Evolutionary conservation across 192 early-diverging fungal species (phyloP).

Genomic region (Backusella westeae): DNA sequence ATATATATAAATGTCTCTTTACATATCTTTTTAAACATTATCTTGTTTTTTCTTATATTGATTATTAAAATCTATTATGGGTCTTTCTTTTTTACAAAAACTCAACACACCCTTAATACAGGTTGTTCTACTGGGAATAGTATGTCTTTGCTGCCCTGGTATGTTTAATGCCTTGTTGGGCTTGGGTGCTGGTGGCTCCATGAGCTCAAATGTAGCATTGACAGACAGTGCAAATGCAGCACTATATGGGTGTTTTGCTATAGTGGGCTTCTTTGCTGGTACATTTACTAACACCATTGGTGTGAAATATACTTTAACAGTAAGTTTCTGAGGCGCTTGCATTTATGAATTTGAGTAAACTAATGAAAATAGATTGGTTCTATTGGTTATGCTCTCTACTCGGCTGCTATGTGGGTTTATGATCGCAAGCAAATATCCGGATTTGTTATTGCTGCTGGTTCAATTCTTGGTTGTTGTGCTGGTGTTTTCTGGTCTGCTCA

Average conservation of each 20-base stretch:
- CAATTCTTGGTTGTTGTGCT: slow-evolving; percentile 75
- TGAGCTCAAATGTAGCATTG: slow-evolving; percentile 29
- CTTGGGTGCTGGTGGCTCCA: slow-evolving; percentile 35
- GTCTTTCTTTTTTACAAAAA: neutral
- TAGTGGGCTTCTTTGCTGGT: slow-evolving; percentile 38
- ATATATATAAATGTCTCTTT: neutral
- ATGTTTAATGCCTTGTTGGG: slow-evolving; percentile 69
- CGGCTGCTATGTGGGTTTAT: slow-evolving; percentile 54
- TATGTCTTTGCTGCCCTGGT: slow-evolving; percentile 77
- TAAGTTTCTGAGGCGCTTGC: neutral
- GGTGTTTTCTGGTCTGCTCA: slow-evolving; percentile 75
- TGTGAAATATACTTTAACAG: slow-evolving; percentile 19
- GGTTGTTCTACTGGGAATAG: slow-evolving; percentile 68
- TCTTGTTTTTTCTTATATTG: neutral
- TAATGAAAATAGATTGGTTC: slow-evolving; percentile 47
- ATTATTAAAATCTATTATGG: neutral
- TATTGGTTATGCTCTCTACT: slow-evolving; percentile 68
- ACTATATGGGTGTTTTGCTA: slow-evolving; percentile 30
- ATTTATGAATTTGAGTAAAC: neutral
- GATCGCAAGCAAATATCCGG: slow-evolving; percentile 52
- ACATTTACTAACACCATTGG: slow-evolving; percentile 32
- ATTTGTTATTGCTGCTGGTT: slow-evolving; percentile 76
- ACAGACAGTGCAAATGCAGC: slow-evolving; percentile 28
- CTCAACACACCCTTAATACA: slow-evolving; percentile 61
- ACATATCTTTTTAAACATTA: neutral